Percentiles rank a stretch among this genome's conserved stretches.
Conservation (phyloP, 2,329 filamentous ascomycete genomes). For the Sordariomycetes sp. region DNA sequence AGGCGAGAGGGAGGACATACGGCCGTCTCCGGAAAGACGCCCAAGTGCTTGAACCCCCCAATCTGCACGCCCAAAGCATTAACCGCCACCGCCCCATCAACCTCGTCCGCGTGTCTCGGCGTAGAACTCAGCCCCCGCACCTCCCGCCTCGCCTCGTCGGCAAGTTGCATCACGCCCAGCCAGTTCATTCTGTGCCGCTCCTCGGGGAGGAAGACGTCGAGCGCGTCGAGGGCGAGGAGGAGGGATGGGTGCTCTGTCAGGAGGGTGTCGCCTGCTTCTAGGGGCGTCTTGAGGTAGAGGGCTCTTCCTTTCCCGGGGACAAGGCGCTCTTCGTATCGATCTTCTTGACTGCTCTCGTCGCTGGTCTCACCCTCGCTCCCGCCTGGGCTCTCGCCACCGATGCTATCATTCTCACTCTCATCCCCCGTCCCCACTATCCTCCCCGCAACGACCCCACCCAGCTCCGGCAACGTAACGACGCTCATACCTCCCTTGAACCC, state of each 20-base stretch:
- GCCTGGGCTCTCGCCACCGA: too few species aligned
- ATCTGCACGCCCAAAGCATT: constrained; percentile 3
- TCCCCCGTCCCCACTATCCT: not conserved
- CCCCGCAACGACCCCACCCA: not conserved
- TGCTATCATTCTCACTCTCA: not conserved
- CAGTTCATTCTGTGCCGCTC: constrained; percentile 5
- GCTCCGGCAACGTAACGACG: constrained; percentile 2
- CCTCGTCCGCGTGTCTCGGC: constrained; percentile 4
- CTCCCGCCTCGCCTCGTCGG: not conserved
- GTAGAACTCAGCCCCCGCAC: not conserved
- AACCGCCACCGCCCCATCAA: constrained; percentile 1
- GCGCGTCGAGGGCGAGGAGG: not conserved
- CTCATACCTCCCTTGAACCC: constrained; percentile 3
- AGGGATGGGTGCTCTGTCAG: constrained; percentile 3
- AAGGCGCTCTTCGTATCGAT: not conserved
- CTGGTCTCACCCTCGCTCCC: too few species aligned
- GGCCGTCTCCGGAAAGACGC: constrained; percentile 1
- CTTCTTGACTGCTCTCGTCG: not conserved
- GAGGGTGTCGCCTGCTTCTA: constrained; percentile 2
- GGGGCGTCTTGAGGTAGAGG: not conserved
- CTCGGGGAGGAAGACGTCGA: constrained; percentile 3
- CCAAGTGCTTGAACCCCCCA: not conserved
- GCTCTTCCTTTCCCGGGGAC: not conserved
- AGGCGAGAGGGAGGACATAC: not conserved
- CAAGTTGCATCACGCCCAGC: constrained; percentile 2